phyloP scores from a whole-genome alignment of 371 early-diverging fungal genomes.

The Apophysomyces ossiformis region DNA sequence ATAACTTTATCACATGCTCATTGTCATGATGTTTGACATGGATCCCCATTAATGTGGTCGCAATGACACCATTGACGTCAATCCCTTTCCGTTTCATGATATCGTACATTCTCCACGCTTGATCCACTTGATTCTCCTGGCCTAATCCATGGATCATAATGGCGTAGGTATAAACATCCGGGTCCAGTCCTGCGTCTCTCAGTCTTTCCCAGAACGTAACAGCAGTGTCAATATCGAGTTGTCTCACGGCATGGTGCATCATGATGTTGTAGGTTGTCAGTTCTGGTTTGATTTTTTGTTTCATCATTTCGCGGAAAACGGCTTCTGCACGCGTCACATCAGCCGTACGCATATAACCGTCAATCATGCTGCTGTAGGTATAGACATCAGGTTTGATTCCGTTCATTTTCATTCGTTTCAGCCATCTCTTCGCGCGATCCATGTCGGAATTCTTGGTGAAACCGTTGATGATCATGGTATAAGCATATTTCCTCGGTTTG shows the following conservation, averaged over 20 bases:
- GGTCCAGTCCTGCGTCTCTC: slow-evolving; percentile 41
- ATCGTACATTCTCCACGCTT: slow-evolving; percentile 48
- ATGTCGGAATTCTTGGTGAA: slow-evolving; percentile 38
- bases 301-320: slow-evolving; percentile 44
- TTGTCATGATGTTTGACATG: slow-evolving; percentile 53
- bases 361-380: slow-evolving; percentile 51
- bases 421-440: slow-evolving; percentile 39
- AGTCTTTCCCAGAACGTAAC: slow-evolving; percentile 43
- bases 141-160: slow-evolving; percentile 52
- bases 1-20: slow-evolving; percentile 38
- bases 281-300: slow-evolving; percentile 35
- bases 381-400: slow-evolving; percentile 34
- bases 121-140: slow-evolving; percentile 38
- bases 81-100: slow-evolving; percentile 36
- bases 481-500: slow-evolving; percentile 17
- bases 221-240: slow-evolving; percentile 47
- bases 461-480: slow-evolving; percentile 32
- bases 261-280: slow-evolving; percentile 51
- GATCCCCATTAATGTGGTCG: slow-evolving; percentile 51
- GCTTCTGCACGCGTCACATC: slow-evolving; percentile 38
- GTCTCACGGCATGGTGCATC: slow-evolving; percentile 48
- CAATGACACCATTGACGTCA: slow-evolving; percentile 35
- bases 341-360: slow-evolving; percentile 52
- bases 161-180: slow-evolving; percentile 53
- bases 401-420: slow-evolving; percentile 39